Evolutionary conservation across 495 filamentous ascomycete genomes (phyloP), one percentile per base, ranked within the genome.

Genomic region (Talaromyces ruber): DNA sequence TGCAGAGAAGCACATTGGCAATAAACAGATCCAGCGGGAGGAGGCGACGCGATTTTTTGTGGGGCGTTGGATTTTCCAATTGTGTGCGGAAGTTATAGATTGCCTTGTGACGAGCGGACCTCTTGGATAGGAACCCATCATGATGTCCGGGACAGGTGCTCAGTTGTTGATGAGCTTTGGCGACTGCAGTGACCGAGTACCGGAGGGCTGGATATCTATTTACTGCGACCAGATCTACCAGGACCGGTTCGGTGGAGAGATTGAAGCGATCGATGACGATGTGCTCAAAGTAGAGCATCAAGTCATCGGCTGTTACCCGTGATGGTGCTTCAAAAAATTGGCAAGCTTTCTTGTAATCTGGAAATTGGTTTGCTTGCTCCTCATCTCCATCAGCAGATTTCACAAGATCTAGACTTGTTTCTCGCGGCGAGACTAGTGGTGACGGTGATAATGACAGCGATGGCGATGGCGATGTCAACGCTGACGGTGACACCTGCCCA

Each of bases 1-100:
- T 74, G 62, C 73, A 76, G 2, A 76, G 67, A 0, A 76, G 65
- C 24, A 76, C 66, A 45, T 75, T 74, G 25, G 72, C 68, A 45
- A 74, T 70, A 18, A 76, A 66, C 4, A 76, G 60, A n/a, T 65
- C 61, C 8, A 58, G 21, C 6, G 53, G 62, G 0, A 65, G 63
- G 29, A 66, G 39, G 0, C 63, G 57, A 30, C 66, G 59, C 9
- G 59, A 66, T 30, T 59, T 51, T 53, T 58, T 63, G 8, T 30
- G 22, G 43, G 66, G 66, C 1, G 26, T 30, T 55, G 55, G 28
- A 34, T 28, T 32, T 61, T 68, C 63, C 66, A 64, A 22, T 4
- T 68, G 70, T 24, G 64, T 63, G 32, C 68, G 64, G 18, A 68
- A 70, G 43, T 68, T 65, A 55, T 66, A 66, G 22, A 74, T 63